Base-by-base conservation (phyloP, 768 basidiomycete genomes). In the Amanita molliuscula region DNA sequence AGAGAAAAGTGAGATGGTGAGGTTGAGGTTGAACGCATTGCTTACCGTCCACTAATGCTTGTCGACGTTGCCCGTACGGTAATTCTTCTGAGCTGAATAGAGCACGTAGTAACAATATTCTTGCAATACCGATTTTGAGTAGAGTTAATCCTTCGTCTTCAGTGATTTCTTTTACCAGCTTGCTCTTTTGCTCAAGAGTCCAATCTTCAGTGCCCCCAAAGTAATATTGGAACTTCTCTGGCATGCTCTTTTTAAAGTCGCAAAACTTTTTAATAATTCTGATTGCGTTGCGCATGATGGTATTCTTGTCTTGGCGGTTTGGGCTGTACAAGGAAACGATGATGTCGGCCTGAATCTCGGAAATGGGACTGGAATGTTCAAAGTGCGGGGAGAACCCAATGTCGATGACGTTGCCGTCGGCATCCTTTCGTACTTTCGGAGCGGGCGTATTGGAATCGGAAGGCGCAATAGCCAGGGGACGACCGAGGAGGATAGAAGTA, bases 261-360 rank as follows among this genome's bases (percentile, higher is more conserved):
- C 72, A 66, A 75, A 90, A 81, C 56, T 78, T 79, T 65, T 82
- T 85, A 53, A 88, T 84, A 49, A 91, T 88, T 47, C 89, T 73
- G 20, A 75, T 83, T 20, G 88, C 85, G 57, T 86, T 82, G 38
- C 79, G 78, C 73, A 89, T 80, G 53, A 88, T 77, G 7, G 76
- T 69, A 55, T 88, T 84, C 1, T 75, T 76, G 20, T 73, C 75
- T 63, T 84, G 82, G 42, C 73, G 75, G n/a, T 81, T 79, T 1
- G 89, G 88, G 6, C 79, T 74, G 59, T 91, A 92, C 6, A 92
- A 72, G 8, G 86, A 87, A 61, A 87, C 88, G 69, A 91, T 86
- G 53, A 92, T 88, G 54, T 91, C 89, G 3, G 88, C 89, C 55
- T 92, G 89, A 51, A 92, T 88, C 55, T 88, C 85, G 20, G 82